Conservation (phyloP, 2,329 filamentous ascomycete genomes). For the Ophiosphaerella narmari region DNA sequence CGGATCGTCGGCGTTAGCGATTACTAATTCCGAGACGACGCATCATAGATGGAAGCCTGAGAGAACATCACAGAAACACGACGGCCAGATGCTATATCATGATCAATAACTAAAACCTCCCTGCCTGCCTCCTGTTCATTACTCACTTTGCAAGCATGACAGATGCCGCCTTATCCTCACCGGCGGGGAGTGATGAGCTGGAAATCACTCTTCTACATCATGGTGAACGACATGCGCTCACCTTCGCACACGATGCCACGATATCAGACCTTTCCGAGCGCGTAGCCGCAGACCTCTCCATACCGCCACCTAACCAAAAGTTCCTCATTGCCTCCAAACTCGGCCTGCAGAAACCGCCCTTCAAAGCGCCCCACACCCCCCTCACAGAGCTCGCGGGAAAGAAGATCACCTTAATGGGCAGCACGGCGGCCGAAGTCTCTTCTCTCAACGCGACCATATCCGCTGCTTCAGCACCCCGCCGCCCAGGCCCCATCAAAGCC, state of each 20-base stretch:
- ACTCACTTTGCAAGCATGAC: conserved; percentile 12
- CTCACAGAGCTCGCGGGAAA: conserved; percentile 58
- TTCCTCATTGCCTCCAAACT: conserved; percentile 67
- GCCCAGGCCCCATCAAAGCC: conserved; percentile 47
- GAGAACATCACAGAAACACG: conserved; percentile 40
- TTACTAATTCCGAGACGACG: conserved; percentile 43
- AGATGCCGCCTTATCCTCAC: conserved; percentile 8
- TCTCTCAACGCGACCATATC: conserved; percentile 52
- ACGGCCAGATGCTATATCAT: conserved; percentile 29
- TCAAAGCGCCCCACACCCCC: conserved; percentile 61
- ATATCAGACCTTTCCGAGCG: conserved; percentile 63
- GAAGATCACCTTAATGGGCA: conserved; percentile 69
- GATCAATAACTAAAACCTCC: conserved; percentile 36
- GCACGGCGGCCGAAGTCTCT: conserved; percentile 64
- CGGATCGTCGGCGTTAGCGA: conserved; percentile 15
- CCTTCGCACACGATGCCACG: conserved; percentile 56
- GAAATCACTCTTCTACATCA: conserved; percentile 60
- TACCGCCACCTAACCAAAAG: conserved; percentile 70
- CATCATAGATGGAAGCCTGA: conserved; percentile 38
- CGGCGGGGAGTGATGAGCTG: conserved; percentile 21
- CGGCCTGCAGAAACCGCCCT: conserved; percentile 67
- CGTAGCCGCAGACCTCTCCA: conserved; percentile 61
- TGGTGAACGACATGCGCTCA: conserved; percentile 55
- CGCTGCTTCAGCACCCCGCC: conserved; percentile 47
- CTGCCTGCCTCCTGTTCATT: conserved; percentile 8